These are phyloP conservation scores for Hibiscus syriacus DNA, from an alignment of 345 rosid species.

Conservation along the genomic window DNA sequence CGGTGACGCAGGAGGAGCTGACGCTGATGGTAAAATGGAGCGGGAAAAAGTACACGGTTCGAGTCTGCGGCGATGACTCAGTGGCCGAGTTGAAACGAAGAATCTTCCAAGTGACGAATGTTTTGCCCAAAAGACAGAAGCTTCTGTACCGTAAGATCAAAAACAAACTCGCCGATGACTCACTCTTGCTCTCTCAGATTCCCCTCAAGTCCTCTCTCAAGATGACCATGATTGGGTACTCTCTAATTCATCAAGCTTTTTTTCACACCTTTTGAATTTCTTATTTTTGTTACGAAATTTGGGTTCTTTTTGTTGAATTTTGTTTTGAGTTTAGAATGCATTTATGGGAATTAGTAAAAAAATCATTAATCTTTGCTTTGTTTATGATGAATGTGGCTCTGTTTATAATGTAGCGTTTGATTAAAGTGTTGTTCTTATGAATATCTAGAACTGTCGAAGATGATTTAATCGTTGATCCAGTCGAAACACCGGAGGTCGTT, in stretches of 20 bases:
- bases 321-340: too few relatives aligned
- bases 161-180: constrained; percentile 72
- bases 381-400: neutral
- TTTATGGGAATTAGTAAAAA: neutral
- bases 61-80: constrained; percentile 80
- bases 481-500: constrained; percentile 66
- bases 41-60: constrained; percentile 80
- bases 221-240: constrained; percentile 94
- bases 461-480: constrained; percentile 77
- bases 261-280: neutral
- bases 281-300: neutral
- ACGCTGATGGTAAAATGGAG: constrained; percentile 83
- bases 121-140: constrained; percentile 89
- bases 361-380: neutral
- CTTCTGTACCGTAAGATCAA: constrained; percentile 90
- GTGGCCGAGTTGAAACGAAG: constrained; percentile 90
- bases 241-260: neutral
- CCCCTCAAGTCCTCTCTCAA: constrained; percentile 78
- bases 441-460: constrained; percentile 62
- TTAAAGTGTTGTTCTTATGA: neutral
- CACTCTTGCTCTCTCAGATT: constrained; percentile 58
- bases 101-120: constrained; percentile 73
- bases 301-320: neutral
- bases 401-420: neutral
- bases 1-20: constrained; percentile 65